Percentiles rank a stretch among this genome's conserved stretches.
phyloP scores from a whole-genome alignment of 192 early-diverging fungal species.

The Phycomyces blakesleeanus region DNA sequence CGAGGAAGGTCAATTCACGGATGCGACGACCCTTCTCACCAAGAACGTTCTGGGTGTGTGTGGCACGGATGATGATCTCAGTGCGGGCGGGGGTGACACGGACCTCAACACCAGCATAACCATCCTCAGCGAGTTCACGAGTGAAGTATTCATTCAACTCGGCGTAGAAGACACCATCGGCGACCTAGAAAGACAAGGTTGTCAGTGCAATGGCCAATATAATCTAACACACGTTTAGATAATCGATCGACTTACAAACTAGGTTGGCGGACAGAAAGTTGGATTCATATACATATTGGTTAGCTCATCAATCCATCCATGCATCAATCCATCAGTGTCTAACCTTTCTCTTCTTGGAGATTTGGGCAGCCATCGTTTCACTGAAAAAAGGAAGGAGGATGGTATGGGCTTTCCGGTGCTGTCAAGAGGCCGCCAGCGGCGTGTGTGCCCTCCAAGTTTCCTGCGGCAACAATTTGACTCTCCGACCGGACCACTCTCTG shows the following conservation, averaged over 20 bases:
- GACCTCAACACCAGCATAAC: constrained; percentile 99
- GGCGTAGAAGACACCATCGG: constrained; percentile 99
- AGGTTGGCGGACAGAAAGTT: constrained; percentile 4
- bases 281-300: neutral
- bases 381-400: too few relatives aligned
- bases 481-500: too few relatives aligned
- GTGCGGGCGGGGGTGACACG: constrained; percentile 98
- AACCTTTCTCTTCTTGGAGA: constrained; percentile 75
- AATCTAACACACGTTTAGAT: neutral
- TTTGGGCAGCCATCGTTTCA: constrained; percentile 41
- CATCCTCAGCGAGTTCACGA: constrained; percentile 94
- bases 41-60: constrained; percentile 95
- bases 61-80: constrained; percentile 99
- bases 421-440: constrained; percentile 5
- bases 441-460: neutral
- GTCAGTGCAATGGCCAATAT: too few relatives aligned
- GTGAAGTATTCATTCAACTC: constrained; percentile 99
- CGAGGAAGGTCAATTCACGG: constrained; percentile 94
- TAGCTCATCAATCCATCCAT: constrained; percentile 14
- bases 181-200: constrained; percentile 62
- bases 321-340: constrained; percentile 22
- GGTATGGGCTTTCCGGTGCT: too few relatives aligned
- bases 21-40: constrained; percentile 99
- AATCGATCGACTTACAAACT: constrained; percentile 9
- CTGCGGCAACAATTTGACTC: too few relatives aligned